Conservation (phyloP, 306 rosid species). For the Corylus avellana region DNA sequence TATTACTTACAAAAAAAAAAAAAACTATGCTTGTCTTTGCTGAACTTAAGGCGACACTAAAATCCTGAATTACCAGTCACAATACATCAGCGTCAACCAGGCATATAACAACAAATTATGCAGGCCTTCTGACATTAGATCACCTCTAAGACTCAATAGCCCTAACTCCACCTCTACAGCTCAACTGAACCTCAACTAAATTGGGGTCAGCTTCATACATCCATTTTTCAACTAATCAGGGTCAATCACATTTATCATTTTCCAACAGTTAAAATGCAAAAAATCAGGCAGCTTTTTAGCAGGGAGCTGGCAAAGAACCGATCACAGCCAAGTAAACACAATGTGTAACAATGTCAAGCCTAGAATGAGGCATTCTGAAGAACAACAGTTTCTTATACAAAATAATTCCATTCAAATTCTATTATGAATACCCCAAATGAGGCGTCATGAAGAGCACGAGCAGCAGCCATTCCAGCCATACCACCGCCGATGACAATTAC, state of each 20-base stretch:
- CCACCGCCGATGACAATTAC: conserved; percentile 95
- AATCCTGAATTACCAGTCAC: background rate
- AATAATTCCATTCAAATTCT: background rate
- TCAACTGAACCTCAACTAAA: background rate
- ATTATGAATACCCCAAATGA: conserved; percentile 68
- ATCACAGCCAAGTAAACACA: background rate
- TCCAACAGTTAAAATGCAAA: background rate
- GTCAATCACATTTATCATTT: background rate
- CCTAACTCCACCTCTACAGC: background rate
- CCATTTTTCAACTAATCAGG: background rate
- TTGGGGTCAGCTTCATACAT: background rate
- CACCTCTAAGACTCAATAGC: background rate
- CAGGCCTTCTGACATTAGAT: background rate
- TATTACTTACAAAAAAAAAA: too few relatives aligned
- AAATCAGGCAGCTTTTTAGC: background rate
- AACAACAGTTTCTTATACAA: background rate
- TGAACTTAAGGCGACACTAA: background rate
- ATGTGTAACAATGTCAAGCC: background rate
- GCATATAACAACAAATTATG: background rate
- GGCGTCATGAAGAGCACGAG: conserved; percentile 90
- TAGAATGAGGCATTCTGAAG: background rate
- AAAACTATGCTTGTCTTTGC: background rate
- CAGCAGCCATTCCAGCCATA: conserved; percentile 92
- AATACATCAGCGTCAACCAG: background rate
- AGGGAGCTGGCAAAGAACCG: background rate